Conservation (phyloP, 257 asterid species). For the Nemophila menziesii region DNA sequence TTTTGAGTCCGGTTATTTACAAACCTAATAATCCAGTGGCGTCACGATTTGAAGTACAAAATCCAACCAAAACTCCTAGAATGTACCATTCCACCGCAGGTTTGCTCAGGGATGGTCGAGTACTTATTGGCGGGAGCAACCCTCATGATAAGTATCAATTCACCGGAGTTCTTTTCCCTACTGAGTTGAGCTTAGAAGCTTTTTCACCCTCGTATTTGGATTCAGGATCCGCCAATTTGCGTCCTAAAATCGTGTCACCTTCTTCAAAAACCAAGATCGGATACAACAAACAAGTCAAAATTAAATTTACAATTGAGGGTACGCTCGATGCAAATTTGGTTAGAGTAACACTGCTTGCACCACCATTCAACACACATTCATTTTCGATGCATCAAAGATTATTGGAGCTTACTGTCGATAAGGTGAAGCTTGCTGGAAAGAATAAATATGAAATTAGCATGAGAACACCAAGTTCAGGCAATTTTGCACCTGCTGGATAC, state of each 20-base stretch:
- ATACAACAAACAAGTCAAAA: no score
- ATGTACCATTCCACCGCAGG: not conserved
- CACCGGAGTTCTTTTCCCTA: not conserved
- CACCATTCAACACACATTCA: not conserved
- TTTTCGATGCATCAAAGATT: not conserved
- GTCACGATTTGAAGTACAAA: not conserved
- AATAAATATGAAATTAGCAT: not conserved
- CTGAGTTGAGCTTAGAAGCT: not conserved
- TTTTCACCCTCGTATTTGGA: not conserved
- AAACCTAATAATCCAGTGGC: not conserved
- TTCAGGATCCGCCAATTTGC: not conserved
- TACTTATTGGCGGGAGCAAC: not conserved
- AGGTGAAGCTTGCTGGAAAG: not conserved
- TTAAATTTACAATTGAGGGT: not conserved
- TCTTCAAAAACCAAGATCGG: not conserved
- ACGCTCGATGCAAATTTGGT: not conserved
- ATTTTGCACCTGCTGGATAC: conserved; percentile 8
- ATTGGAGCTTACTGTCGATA: not conserved
- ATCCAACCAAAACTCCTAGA: not conserved
- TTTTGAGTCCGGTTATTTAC: not conserved
- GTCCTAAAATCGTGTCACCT: not conserved
- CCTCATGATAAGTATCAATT: not conserved
- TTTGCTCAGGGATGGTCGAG: not conserved
- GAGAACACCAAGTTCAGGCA: conserved; percentile 1
- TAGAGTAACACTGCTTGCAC: not conserved